Evolutionary conservation across 2,329 filamentous ascomycete species (phyloP).

Genomic region (Bipolaris cookei): DNA sequence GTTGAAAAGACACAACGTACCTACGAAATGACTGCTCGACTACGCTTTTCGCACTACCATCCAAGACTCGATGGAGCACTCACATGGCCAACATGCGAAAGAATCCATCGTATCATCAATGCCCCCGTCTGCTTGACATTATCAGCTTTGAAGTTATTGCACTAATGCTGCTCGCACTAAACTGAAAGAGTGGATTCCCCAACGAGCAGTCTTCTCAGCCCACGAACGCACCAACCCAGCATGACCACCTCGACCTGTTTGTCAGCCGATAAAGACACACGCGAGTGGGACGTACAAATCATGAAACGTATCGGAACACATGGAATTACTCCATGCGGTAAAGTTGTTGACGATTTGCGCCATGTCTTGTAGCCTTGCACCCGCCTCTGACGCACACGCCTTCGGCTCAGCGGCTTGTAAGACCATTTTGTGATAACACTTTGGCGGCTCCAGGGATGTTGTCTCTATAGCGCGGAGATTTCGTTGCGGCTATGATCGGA

Average conservation of each 20-base stretch:
- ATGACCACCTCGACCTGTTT: too few species aligned
- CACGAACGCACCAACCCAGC: too few species aligned
- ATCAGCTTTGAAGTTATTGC: background rate
- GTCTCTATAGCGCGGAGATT: background rate
- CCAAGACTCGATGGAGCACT: background rate
- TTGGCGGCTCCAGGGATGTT: background rate
- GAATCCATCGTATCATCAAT: background rate
- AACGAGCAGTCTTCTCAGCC: too few species aligned
- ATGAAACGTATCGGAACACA: background rate
- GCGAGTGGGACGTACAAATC: background rate
- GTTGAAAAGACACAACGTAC: background rate
- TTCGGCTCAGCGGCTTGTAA: background rate
- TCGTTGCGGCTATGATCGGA: background rate
- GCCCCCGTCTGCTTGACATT: background rate
- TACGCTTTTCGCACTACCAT: background rate
- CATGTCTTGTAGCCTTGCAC: background rate
- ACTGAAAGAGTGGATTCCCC: background rate
- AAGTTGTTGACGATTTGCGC: background rate
- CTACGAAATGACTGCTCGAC: background rate
- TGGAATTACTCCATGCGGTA: background rate
- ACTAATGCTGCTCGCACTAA: background rate
- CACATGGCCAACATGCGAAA: background rate
- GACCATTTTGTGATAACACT: background rate
- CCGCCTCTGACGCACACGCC: slow-evolving; percentile 3
- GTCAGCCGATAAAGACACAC: too few species aligned